Evolutionary conservation across 257 asterid genomes (phyloP), one percentile per base, ranked within the genome.

Genomic region (Striga asiatica): DNA sequence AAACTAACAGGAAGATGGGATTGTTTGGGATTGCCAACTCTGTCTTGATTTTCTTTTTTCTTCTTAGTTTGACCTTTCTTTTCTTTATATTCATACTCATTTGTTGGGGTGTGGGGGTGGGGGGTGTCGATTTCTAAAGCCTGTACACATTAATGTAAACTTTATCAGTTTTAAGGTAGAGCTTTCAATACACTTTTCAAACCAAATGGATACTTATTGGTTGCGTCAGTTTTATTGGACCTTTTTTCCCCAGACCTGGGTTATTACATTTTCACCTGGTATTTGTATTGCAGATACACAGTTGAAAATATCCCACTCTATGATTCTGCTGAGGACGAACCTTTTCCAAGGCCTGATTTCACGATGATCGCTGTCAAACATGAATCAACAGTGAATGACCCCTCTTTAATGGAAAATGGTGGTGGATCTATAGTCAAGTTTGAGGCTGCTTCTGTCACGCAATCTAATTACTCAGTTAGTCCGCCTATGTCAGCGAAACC

Each of bases 311-410:
- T 92, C 72, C 97, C 95, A 12, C 78, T 92, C 39, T 88, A 92
- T 50, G 99, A 92, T 61, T 92, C 99, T 55, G 97, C 86, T 62
- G 97, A 92, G 73, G 99, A 88, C 71, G 95, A 82, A 41, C 80
- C 80, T 54, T 67, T 74, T 39, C 74, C 70, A 14, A 68, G 45
- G 53, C 60, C 78, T 56, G 62, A 71, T 42, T 54, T 53, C 58
- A 45, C 78, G 27, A 50, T 66, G 58, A 28, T 48, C 69, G 53
- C 72, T 17, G 72, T 67, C 45, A 69, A 66, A 56, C 48, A 59
- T 21, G 79, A 74, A 64, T n/a, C 70, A 0, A 51, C 58, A 12
- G 34, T 35, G 58, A 59, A 61, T 61, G 51, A 64, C 59, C 17
- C 82, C 24, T 55, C 24, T 42, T 51, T 63, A 48, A 42, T 52